Percentiles rank a stretch among this genome's conserved stretches.
Evolutionary conservation across 2,329 filamentous ascomycete genomes (phyloP).

Genomic region (Botrytis fabae): DNA sequence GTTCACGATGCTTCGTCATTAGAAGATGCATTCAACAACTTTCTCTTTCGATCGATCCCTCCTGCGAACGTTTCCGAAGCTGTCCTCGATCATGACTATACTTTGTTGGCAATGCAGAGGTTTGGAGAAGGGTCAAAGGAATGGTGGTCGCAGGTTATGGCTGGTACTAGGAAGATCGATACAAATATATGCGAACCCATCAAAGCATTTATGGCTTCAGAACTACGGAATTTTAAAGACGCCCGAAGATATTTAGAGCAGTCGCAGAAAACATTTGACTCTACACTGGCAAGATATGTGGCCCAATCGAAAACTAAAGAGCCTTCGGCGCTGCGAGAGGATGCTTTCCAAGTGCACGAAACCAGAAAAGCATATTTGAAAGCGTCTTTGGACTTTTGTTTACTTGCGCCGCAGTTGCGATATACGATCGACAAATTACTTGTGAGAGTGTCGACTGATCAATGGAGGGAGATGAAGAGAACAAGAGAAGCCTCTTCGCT

Average conservation of each 20-base stretch:
- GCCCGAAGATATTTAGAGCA: constrained; percentile 72
- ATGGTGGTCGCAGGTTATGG: constrained; percentile 78
- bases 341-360: constrained; percentile 94
- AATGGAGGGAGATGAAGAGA: constrained; percentile 82
- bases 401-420: constrained; percentile 82
- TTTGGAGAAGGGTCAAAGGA: constrained; percentile 84
- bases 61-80: constrained; percentile 75
- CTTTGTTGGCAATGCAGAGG: constrained; percentile 78
- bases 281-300: constrained; percentile 76
- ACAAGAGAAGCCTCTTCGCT: constrained; percentile 64
- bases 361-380: constrained; percentile 87
- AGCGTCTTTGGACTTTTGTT: constrained; percentile 89
- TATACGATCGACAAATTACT: constrained; percentile 82
- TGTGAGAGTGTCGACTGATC: constrained; percentile 79
- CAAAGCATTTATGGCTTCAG: constrained; percentile 71
- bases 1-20: constrained; percentile 68
- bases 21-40: constrained; percentile 76
- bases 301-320: constrained; percentile 91
- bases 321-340: constrained; percentile 83
- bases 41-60: constrained; percentile 74
- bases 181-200: constrained; percentile 78
- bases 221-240: constrained; percentile 86
- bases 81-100: constrained; percentile 93
- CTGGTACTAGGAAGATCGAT: constrained; percentile 76
- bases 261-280: constrained; percentile 82